Conservation (phyloP, 306 rosid genomes). For the Citrullus colocynthis region DNA sequence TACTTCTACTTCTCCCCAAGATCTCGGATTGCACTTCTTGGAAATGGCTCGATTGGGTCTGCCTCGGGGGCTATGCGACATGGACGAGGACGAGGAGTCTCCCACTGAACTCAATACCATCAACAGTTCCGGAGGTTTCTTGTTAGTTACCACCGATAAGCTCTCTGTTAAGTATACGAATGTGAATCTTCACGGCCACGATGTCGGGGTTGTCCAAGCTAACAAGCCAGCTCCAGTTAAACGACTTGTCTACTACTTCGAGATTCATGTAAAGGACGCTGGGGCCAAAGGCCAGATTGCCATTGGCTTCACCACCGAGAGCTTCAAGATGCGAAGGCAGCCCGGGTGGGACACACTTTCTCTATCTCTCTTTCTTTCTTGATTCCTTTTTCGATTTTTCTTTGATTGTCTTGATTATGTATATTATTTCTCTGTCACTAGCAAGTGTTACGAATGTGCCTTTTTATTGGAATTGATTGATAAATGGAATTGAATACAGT, state of each 20-base stretch:
- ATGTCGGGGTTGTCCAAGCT: constrained; percentile 88
- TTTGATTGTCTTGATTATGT: constrained; percentile 5
- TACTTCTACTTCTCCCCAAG: constrained; percentile 14
- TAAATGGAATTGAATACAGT: background rate
- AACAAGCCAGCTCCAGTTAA: constrained; percentile 70
- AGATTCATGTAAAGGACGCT: constrained; percentile 78
- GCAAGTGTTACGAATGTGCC: background rate
- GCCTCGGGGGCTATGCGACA: constrained; percentile 18
- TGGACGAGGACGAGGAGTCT: constrained; percentile 53
- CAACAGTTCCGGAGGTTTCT: constrained; percentile 93
- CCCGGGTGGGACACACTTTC: constrained; percentile 44
- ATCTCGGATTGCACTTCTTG: constrained; percentile 53
- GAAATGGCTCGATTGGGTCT: constrained; percentile 38
- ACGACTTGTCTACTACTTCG: constrained; percentile 75
- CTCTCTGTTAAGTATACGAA: constrained; percentile 66
- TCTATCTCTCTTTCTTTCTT: background rate
- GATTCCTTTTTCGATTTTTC: background rate
- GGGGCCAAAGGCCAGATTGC: constrained; percentile 80
- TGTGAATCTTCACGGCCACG: constrained; percentile 79
- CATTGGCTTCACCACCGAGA: constrained; percentile 79
- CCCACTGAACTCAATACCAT: constrained; percentile 84
- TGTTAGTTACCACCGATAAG: constrained; percentile 64
- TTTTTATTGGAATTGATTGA: background rate
- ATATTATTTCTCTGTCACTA: background rate
- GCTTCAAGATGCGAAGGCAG: constrained; percentile 91